Evolutionary conservation across 2,329 filamentous ascomycete species (phyloP).

Genomic region (Scolecobasidium constrictum): DNA sequence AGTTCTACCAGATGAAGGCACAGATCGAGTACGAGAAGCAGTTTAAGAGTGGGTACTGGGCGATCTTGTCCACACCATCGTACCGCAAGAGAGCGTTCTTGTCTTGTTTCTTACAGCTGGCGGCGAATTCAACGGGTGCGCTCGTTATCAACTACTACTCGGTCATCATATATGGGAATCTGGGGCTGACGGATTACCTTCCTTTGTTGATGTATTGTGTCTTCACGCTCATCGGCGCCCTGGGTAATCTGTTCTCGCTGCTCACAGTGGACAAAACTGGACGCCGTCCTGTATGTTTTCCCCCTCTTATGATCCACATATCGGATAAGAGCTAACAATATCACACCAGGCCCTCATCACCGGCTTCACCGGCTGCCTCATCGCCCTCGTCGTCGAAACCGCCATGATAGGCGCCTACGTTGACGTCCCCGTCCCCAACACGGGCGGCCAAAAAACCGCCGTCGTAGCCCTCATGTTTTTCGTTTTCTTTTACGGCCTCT

Average conservation of each 20-base stretch:
- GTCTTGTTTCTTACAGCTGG: constrained; percentile 17
- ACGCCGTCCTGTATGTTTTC: constrained; percentile 13
- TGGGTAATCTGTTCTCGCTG: constrained; percentile 16
- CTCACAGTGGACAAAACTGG: constrained; percentile 17
- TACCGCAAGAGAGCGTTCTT: constrained; percentile 17
- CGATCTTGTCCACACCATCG: constrained; percentile 14
- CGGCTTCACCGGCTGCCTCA: constrained; percentile 15
- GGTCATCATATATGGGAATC: constrained; percentile 17
- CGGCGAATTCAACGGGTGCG: constrained; percentile 16
- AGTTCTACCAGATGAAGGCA: constrained; percentile 17
- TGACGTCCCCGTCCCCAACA: constrained; percentile 10
- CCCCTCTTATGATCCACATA: no score
- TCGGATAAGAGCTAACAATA: neutral
- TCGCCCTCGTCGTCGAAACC: constrained; percentile 16
- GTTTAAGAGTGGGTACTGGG: constrained; percentile 15
- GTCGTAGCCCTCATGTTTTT: neutral
- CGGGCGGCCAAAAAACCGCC: neutral
- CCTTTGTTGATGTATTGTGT: constrained; percentile 18
- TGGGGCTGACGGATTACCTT: constrained; percentile 15
- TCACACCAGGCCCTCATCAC: constrained; percentile 15
- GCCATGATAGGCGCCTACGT: constrained; percentile 17
- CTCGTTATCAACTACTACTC: constrained; percentile 19
- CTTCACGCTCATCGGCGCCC: constrained; percentile 17
- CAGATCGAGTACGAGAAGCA: constrained; percentile 17
- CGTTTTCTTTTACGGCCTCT: neutral